phyloP scores from a whole-genome alignment of 108 stramenopile genomes.

The Cyclotella atomus region DNA sequence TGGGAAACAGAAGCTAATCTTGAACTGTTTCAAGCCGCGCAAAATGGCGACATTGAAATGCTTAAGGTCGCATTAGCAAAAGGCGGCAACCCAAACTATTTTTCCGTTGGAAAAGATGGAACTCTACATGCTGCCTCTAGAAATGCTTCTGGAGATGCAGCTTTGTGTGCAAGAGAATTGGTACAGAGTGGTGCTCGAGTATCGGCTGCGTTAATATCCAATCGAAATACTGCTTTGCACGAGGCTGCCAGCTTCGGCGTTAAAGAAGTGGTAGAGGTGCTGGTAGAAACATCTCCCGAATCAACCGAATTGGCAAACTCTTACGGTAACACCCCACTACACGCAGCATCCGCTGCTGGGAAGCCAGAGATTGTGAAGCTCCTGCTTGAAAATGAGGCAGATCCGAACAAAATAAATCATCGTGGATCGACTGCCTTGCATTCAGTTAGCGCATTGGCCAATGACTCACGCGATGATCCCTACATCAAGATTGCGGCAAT shows the following conservation, averaged over 20 bases:
- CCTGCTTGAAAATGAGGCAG: conserved; percentile 21
- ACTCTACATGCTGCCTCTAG: conserved; percentile 20
- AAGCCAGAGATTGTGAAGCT: conserved; percentile 18
- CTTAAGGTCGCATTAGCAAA: neutral
- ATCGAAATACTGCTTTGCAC: conserved; percentile 25
- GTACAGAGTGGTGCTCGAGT: conserved; percentile 19
- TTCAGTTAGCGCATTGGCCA: conserved; percentile 16
- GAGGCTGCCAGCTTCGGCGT: conserved; percentile 18
- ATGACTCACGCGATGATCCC: conserved; percentile 3
- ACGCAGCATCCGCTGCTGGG: conserved; percentile 15
- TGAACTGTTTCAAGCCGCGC: conserved; percentile 22
- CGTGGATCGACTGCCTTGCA: conserved; percentile 27
- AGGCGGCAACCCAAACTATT: conserved; percentile 36
- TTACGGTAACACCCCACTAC: conserved; percentile 33
- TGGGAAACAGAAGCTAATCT: conserved; percentile 6
- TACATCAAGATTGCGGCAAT: conserved; percentile 22
- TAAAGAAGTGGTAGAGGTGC: conserved; percentile 6
- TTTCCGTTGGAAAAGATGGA: neutral
- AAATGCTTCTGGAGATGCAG: conserved; percentile 12
- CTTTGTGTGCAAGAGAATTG: conserved; percentile 25
- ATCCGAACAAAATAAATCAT: conserved; percentile 29
- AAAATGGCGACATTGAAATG: conserved; percentile 6
- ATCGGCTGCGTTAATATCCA: conserved; percentile 16
- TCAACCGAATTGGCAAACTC: conserved; percentile 21
- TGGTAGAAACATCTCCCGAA: conserved; percentile 14